These are phyloP conservation scores for Lasiosphaeria hispida DNA, from an alignment of 495 filamentous ascomycete genomes.

Conservation along the genomic window DNA sequence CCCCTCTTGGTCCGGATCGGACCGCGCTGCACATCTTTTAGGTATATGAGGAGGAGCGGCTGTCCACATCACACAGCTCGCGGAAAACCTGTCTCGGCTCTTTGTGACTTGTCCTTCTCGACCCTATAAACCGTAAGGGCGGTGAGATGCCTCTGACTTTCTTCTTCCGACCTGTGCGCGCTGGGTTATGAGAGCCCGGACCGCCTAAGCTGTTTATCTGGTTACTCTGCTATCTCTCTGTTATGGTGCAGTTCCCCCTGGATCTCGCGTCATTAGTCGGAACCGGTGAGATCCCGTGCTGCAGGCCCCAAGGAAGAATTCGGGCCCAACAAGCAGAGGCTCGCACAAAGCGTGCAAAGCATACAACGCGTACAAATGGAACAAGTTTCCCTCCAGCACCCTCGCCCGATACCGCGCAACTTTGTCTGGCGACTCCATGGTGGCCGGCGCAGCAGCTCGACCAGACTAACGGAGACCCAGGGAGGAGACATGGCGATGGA, in stretches of 20 bases:
- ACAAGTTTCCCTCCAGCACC: neutral
- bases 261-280: conserved; percentile 35
- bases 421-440: conserved; percentile 33
- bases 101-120: neutral
- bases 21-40: conserved; percentile 10
- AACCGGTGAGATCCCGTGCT: conserved; percentile 18
- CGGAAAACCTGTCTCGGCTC: neutral
- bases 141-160: conserved; percentile 37
- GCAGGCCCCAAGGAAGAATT: conserved; percentile 23
- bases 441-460: conserved; percentile 20
- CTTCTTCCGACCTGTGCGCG: conserved; percentile 37
- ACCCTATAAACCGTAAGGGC: conserved; percentile 21
- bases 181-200: conserved; percentile 24
- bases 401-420: conserved; percentile 20
- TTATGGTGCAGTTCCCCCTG: conserved; percentile 30
- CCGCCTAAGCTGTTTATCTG: neutral
- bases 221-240: neutral
- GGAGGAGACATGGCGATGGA: conserved; percentile 28
- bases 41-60: conserved; percentile 10
- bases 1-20: conserved; percentile 13
- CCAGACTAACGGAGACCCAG: conserved; percentile 1
- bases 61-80: conserved; percentile 3
- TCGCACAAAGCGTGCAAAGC: conserved; percentile 20
- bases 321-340: conserved; percentile 8
- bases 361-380: conserved; percentile 21